Conservation (phyloP, 805 yeast genomes). For the Lachancea quebecensis region DNA sequence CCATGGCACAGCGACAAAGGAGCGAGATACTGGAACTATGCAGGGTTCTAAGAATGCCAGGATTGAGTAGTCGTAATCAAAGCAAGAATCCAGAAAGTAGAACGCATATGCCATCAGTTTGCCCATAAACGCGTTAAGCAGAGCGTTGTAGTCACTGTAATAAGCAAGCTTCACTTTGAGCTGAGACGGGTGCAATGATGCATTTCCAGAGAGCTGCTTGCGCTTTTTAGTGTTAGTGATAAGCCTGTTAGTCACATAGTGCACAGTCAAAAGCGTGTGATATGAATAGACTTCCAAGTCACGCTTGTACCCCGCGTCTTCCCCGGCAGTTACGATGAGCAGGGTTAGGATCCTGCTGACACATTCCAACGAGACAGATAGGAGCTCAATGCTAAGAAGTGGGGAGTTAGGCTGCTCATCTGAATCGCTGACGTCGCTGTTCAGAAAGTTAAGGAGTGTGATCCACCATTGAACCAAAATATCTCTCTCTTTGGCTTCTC, state of each 20-base stretch:
- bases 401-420: slow-evolving; percentile 5
- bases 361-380: slow-evolving; percentile 30
- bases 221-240: slow-evolving; percentile 19
- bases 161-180: slow-evolving; percentile 6
- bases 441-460: slow-evolving; percentile 21
- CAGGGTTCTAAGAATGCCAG: slow-evolving; percentile 5
- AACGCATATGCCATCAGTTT: slow-evolving; percentile 28
- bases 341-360: slow-evolving; percentile 28
- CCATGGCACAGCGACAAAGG: slow-evolving; percentile 20
- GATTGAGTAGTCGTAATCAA: slow-evolving; percentile 22
- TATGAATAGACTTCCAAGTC: slow-evolving; percentile 22
- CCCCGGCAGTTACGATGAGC: slow-evolving; percentile 12
- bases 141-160: slow-evolving; percentile 17
- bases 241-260: slow-evolving; percentile 23
- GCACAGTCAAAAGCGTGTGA: slow-evolving; percentile 23
- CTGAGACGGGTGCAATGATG: neutral
- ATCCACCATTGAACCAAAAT: slow-evolving; percentile 31
- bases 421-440: slow-evolving; percentile 12
- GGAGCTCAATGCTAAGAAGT: slow-evolving; percentile 15
- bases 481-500: slow-evolving; percentile 11
- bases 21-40: neutral
- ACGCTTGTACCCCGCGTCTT: slow-evolving; percentile 3
- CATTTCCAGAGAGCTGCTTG: neutral
- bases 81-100: slow-evolving; percentile 24
- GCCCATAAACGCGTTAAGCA: slow-evolving; percentile 27